phyloP scores from a whole-genome alignment of 192 early-diverging fungal species.

The Rhizophagus clarus region DNA sequence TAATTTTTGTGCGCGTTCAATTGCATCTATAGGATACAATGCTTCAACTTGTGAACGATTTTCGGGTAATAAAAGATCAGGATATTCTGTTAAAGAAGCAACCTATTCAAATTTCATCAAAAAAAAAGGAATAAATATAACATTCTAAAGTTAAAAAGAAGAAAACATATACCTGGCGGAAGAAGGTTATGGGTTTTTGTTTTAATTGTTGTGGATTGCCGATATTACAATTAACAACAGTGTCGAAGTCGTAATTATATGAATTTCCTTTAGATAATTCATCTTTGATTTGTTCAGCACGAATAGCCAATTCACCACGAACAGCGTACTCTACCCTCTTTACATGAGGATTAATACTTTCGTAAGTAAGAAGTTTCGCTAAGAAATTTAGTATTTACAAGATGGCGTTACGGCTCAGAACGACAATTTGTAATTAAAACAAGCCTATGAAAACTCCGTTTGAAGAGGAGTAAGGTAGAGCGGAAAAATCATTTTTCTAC shows the following conservation, averaged over 20 bases:
- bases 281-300: slow-evolving; percentile 78
- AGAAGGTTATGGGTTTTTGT: slow-evolving; percentile 90
- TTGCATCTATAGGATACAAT: slow-evolving; percentile 86
- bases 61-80: slow-evolving; percentile 70
- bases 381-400: not conserved
- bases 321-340: slow-evolving; percentile 91
- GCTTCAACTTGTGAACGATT: slow-evolving; percentile 51
- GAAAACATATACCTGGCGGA: slow-evolving; percentile 76
- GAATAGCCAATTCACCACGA: slow-evolving; percentile 92
- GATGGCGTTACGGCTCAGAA: too few species aligned
- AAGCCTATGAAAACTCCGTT: too few species aligned
- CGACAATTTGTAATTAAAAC: too few species aligned
- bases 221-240: slow-evolving; percentile 49
- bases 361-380: slow-evolving; percentile 67
- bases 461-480: not conserved
- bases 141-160: slow-evolving; percentile 4
- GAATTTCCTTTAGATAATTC: slow-evolving; percentile 38
- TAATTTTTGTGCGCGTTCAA: slow-evolving; percentile 79
- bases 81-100: slow-evolving; percentile 85
- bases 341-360: slow-evolving; percentile 74
- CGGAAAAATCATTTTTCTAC: too few species aligned
- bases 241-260: slow-evolving; percentile 31
- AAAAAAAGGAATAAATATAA: slow-evolving; percentile 8
- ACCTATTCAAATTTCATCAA: slow-evolving; percentile 54
- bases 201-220: slow-evolving; percentile 47